Evolutionary conservation across 148 eudicot genomes (phyloP), one percentile per base, ranked within the genome.

Genomic region (Fagopyrum tataricum): DNA sequence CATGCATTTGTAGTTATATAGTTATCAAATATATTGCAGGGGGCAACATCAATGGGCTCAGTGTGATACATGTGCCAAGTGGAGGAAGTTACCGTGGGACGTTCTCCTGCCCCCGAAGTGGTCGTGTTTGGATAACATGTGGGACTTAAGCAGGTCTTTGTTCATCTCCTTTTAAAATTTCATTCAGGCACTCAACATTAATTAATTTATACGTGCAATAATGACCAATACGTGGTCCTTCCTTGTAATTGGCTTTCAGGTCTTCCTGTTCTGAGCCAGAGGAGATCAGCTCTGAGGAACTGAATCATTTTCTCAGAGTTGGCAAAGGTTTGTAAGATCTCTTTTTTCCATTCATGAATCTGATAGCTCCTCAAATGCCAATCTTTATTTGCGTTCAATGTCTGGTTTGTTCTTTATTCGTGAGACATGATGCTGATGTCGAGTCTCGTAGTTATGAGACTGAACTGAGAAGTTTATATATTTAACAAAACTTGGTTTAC

Each of bases 11-110:
- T 31, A 31, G 37, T 3, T 31, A 31, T 1, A 31, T 23, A 20
- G 20, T 8, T 23, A 21, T 58, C 37, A 58, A 58, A 9, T 58
- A 23, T 51, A 24, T 56, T 84, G 14, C 84, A 91, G 98, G 82
- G 88, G 82, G 75, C 89, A 88, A 72, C 93, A 88, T 42, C 98
- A 95, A 79, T 87, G 97, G 96, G 92, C 86, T 75, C 97, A 88
- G 79, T 95, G 98, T 81, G 96, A 91, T 83, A 81, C 76, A 78
- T 95, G 99, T 81, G 80, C 75, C 47, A 88, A 90, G 81, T 90
- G 97, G 97, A 87, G 96, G 82, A 91, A 83, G 84, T 80, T 95
- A 75, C 96, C 96, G 1, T 78, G 76, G 62, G 82, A 89, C 69
- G 77, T 88, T 85, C 91, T 87, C 73, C 85, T 95, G 49, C 90